Conservation (phyloP, 768 basidiomycete genomes). For the Cubamyces lactineus region DNA sequence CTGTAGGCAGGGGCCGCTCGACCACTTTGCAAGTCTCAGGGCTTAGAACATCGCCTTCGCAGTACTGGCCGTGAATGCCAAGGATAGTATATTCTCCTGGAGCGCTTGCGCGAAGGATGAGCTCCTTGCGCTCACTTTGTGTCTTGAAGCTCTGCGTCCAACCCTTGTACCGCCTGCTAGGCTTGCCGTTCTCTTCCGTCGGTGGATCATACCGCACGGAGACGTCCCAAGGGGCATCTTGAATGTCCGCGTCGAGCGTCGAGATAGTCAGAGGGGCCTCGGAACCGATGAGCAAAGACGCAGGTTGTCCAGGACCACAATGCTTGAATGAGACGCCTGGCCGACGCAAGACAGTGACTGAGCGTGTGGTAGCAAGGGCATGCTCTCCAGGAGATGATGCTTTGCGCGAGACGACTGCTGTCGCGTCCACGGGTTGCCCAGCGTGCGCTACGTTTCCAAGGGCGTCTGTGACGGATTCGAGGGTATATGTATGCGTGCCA, state of each 20-base stretch:
- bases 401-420: constrained; percentile 40
- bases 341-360: constrained; percentile 70
- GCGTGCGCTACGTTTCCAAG: constrained; percentile 69
- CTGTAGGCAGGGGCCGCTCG: constrained; percentile 75
- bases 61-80: constrained; percentile 76
- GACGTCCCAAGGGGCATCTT: constrained; percentile 73
- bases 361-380: constrained; percentile 39
- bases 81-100: constrained; percentile 81
- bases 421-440: constrained; percentile 4
- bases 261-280: constrained; percentile 60
- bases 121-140: constrained; percentile 44
- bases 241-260: constrained; percentile 54
- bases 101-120: constrained; percentile 53
- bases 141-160: constrained; percentile 69
- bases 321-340: constrained; percentile 73
- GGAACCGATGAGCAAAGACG: constrained; percentile 71
- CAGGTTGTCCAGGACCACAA: constrained; percentile 72
- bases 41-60: constrained; percentile 80
- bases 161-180: constrained; percentile 49
- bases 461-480: constrained; percentile 84
- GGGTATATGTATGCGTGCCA: constrained; percentile 70
- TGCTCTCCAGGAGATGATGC: not conserved
- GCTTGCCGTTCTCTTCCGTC: constrained; percentile 39
- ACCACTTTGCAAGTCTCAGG: constrained; percentile 81
- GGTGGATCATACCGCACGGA: constrained; percentile 63